Evolutionary conservation across 371 early-diverging fungal species (phyloP).

Genomic region (Encephalitozoon cuniculi): DNA sequence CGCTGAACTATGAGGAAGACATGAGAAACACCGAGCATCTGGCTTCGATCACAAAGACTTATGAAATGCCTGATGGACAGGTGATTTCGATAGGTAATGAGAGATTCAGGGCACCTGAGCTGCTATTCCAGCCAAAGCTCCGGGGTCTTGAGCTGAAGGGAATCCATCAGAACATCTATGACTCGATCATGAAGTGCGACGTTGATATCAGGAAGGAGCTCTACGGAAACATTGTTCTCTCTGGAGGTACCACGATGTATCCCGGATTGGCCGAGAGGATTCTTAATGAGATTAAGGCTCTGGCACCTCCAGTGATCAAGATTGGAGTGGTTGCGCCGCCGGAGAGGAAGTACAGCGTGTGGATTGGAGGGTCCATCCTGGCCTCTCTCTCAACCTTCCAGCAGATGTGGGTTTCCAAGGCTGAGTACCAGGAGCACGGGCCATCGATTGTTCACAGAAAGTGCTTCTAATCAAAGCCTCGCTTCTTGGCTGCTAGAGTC

Average conservation of each 20-base stretch:
- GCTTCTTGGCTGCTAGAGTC: neutral
- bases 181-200: constrained; percentile 91
- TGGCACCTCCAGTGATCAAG: constrained; percentile 94
- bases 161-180: constrained; percentile 83
- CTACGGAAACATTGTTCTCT: constrained; percentile 83
- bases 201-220: constrained; percentile 91
- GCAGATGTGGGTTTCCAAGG: constrained; percentile 87
- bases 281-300: constrained; percentile 89
- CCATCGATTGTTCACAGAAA: constrained; percentile 61
- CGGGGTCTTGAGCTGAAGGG: constrained; percentile 78
- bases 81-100: constrained; percentile 92
- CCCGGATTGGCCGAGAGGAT: constrained; percentile 71
- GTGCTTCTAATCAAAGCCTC: constrained; percentile 59
- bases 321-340: constrained; percentile 98
- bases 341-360: constrained; percentile 99
- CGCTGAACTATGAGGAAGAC: constrained; percentile 93
- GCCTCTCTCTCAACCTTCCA: constrained; percentile 97
- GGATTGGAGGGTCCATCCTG: constrained; percentile 99
- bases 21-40: constrained; percentile 69
- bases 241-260: constrained; percentile 69
- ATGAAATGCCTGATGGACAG: constrained; percentile 98
- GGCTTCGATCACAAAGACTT: constrained; percentile 78
- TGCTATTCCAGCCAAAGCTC: constrained; percentile 91
- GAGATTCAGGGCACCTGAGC: constrained; percentile 94
- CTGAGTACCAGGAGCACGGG: constrained; percentile 78